Evolutionary conservation across 306 rosid species (phyloP).

Genomic region (Cucumis hystrix): DNA sequence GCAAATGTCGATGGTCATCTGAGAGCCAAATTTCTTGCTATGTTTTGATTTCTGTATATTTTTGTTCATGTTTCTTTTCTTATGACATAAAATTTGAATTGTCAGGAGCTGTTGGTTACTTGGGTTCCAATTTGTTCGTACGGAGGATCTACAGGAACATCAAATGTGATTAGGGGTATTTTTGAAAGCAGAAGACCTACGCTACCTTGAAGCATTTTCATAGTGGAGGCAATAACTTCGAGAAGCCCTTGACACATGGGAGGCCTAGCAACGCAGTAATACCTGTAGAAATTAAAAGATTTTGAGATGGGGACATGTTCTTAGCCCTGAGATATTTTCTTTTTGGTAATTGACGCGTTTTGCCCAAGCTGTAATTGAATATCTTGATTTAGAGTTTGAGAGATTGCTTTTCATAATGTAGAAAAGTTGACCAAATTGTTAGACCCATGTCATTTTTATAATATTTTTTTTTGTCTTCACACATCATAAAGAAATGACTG

Average conservation of each 20-base stretch:
- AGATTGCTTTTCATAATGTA: slow-evolving; percentile 42
- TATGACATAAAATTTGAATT: neutral
- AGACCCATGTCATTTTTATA: slow-evolving; percentile 23
- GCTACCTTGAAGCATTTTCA: neutral
- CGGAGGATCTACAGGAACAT: slow-evolving; percentile 99
- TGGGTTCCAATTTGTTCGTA: slow-evolving; percentile 95
- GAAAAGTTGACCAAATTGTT: slow-evolving; percentile 45
- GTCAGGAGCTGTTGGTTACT: slow-evolving; percentile 92
- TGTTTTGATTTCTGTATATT: neutral
- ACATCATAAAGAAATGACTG: neutral
- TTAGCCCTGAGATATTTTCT: neutral
- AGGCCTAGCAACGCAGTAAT: neutral
- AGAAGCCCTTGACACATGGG: neutral
- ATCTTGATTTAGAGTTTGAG: slow-evolving; percentile 65
- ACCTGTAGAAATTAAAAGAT: slow-evolving; percentile 5
- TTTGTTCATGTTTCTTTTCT: neutral
- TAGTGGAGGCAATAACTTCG: slow-evolving; percentile 1
- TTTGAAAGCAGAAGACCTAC: neutral
- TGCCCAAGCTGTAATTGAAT: slow-evolving; percentile 62
- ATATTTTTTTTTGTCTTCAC: slow-evolving; percentile 25
- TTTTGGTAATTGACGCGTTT: slow-evolving; percentile 11
- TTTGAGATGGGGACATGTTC: slow-evolving; percentile 8
- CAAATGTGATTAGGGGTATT: slow-evolving; percentile 63
- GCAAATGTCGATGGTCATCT: neutral
- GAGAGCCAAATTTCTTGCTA: neutral